A percentile compares a stretch with the other conserved stretches of the same genome.
Conservation (phyloP, 1,139 yeast species). For the Tardiomyces blankii region DNA sequence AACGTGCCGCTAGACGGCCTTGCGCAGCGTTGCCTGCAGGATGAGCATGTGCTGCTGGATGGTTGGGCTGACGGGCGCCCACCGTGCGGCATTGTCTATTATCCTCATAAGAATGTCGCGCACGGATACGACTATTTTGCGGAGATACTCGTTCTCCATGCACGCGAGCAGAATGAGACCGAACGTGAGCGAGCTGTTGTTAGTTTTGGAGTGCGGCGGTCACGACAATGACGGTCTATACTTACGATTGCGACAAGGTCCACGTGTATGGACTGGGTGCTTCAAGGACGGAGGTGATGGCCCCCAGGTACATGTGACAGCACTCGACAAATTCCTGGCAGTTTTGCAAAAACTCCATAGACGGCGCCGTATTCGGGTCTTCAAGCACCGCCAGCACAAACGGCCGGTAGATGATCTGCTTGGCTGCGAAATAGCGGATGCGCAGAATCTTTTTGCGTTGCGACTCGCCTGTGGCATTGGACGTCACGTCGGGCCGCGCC, state of each 20-base stretch:
- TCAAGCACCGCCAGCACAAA: slow-evolving; percentile 9
- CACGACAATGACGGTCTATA: slow-evolving; percentile 9
- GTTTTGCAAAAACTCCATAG: slow-evolving; percentile 6
- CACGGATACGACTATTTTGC: not conserved
- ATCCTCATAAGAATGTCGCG: not conserved
- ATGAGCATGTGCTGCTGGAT: not conserved
- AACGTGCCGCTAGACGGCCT: not conserved
- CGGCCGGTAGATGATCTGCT: slow-evolving; percentile 12
- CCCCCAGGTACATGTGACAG: slow-evolving; percentile 8
- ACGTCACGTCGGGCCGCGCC: slow-evolving; percentile 7
- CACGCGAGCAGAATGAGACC: not conserved
- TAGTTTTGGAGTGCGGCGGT: slow-evolving; percentile 7
- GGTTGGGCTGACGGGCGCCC: not conserved
- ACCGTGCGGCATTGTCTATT: not conserved
- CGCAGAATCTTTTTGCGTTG: slow-evolving; percentile 9
- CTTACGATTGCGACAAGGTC: slow-evolving; percentile 9
- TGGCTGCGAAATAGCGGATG: slow-evolving; percentile 10
- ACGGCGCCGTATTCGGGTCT: slow-evolving; percentile 1
- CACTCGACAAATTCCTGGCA: slow-evolving; percentile 9
- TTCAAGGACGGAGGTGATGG: slow-evolving; percentile 6
- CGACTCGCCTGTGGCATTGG: slow-evolving; percentile 2
- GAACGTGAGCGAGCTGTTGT: not conserved
- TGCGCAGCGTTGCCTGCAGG: not conserved
- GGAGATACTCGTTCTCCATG: not conserved
- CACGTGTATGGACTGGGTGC: slow-evolving; percentile 11